phyloP scores from a whole-genome alignment of 768 basidiomycete species.

The Amanita inopinata region DNA sequence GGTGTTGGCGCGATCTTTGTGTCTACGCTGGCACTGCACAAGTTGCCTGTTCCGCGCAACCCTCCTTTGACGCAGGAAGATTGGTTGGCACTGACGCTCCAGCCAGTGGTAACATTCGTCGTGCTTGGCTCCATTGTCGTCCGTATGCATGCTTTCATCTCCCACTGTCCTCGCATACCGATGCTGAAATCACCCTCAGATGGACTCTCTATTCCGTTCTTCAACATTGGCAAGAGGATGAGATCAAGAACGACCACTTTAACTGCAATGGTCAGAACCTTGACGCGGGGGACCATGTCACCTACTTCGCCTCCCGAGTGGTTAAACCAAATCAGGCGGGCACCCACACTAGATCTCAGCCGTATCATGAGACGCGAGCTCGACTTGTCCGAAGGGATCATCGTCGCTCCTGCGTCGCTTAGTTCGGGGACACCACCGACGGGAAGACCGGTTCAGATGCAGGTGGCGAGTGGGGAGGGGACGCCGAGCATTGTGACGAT shows the following conservation, averaged over 20 bases:
- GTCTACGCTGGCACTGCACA: constrained; percentile 57
- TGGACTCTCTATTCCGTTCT: constrained; percentile 63
- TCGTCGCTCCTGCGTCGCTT: no score
- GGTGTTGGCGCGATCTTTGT: constrained; percentile 91
- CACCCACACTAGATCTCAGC: neutral
- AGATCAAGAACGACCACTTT: constrained; percentile 8
- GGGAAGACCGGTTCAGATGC: neutral
- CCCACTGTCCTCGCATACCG: neutral
- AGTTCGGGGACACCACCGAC: neutral
- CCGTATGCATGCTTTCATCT: constrained; percentile 36
- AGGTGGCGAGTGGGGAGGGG: neutral
- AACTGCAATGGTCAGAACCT: neutral
- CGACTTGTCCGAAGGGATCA: neutral
- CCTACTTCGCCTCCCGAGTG: constrained; percentile 1
- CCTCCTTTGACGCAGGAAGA: constrained; percentile 67
- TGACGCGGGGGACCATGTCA: neutral
- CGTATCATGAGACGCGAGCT: neutral
- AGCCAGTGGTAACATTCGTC: constrained; percentile 82
- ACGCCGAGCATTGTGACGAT: neutral
- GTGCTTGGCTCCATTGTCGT: constrained; percentile 81
- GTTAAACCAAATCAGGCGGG: constrained; percentile 2
- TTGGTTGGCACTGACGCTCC: constrained; percentile 57
- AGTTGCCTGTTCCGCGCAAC: constrained; percentile 43
- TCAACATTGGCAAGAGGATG: constrained; percentile 37
- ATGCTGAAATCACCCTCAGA: constrained; percentile 27